A percentile compares a stretch with the other conserved stretches of the same genome.
These are phyloP conservation scores for Oryza australiensis DNA, from an alignment of 176 grass and related monocot species.

Conservation along the genomic window DNA sequence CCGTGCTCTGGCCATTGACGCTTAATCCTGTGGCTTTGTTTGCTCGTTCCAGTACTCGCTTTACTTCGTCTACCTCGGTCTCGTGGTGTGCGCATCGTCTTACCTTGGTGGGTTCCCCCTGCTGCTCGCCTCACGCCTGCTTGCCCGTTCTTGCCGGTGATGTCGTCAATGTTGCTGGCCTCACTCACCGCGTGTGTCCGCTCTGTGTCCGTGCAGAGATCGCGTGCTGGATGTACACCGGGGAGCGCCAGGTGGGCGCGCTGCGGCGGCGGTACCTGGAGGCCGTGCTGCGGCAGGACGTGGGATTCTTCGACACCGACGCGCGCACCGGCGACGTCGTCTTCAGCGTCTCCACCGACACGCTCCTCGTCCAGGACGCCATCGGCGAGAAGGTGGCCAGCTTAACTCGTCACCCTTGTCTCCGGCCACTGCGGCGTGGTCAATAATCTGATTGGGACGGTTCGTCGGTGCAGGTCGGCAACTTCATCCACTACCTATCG, in stretches of 20 bases:
- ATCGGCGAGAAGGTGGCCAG: conserved; percentile 89
- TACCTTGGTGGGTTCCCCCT: conserved; percentile 63
- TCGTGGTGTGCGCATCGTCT: conserved; percentile 88
- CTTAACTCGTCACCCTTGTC: neutral
- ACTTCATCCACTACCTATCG: conserved; percentile 96
- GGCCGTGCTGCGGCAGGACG: conserved; percentile 85
- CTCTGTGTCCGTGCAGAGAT: conserved; percentile 64
- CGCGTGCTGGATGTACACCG: conserved; percentile 98
- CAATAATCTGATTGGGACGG: neutral
- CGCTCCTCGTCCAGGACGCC: conserved; percentile 95
- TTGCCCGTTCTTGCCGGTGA: neutral
- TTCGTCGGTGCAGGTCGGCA: conserved; percentile 57
- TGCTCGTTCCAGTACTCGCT: conserved; percentile 67
- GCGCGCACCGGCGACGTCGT: conserved; percentile 91
- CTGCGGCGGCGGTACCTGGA: conserved; percentile 83
- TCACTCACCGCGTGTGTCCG: neutral
- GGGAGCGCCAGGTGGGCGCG: conserved; percentile 80
- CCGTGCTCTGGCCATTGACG: neutral
- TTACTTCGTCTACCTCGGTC: conserved; percentile 91
- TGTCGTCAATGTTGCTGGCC: neutral
- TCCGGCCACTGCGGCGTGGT: neutral
- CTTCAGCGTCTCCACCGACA: conserved; percentile 85
- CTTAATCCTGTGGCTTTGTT: neutral
- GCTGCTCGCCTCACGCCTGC: neutral
- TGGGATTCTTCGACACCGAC: conserved; percentile 93